Evolutionary conservation across 768 basidiomycete genomes (phyloP), one percentile per base, ranked within the genome.

Genomic region (Xerocomellus amylosporus): DNA sequence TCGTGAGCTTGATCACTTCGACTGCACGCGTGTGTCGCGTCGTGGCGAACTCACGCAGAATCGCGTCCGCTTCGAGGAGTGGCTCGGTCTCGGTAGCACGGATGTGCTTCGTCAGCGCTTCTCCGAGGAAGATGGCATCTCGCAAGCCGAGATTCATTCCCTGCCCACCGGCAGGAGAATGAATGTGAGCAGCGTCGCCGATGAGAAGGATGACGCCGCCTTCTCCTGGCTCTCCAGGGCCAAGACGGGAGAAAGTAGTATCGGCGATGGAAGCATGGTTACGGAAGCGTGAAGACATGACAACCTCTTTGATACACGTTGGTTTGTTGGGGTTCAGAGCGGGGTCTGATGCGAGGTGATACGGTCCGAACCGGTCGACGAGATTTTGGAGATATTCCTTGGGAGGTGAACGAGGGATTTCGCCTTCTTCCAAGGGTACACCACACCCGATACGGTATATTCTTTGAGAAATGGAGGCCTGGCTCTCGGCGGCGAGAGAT

Each of bases 141-240:
- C 80, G 74, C n/a, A 83, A 66, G 6, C 81, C 79, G n/a, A 83
- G 73, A 56, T 82, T 81, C 80, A 83, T 79, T 12, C 81, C 82
- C 50, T 81, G 80, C 1, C 82, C 82, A 2, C 81, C 82, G 7
- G 75, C 71, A 22, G 81, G 82, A 0, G 81, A 77, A 53, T 81
- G 82, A 43, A 82, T 75, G n/a, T 78, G 73, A 31, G 81, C 81
- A 5, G 81, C 79, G 58, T 80, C 77, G 5, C 78, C 78, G 8
- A 76, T 39, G 36, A 80, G 58, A 38, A 70, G 15, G 50, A 69
- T 40, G 7, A 42, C 55, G 0, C 58, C 64, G 2, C 66, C 69
- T 22, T 51, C 52, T 13, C 8, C 43, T 6, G 48, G 15, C 9
- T 46, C 57, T 15, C 36, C 47, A 4, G 47, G 45, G 1, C 62